Evolutionary conservation across 2,329 filamentous ascomycete species (phyloP).

Genomic region (Alternaria consortialis): DNA sequence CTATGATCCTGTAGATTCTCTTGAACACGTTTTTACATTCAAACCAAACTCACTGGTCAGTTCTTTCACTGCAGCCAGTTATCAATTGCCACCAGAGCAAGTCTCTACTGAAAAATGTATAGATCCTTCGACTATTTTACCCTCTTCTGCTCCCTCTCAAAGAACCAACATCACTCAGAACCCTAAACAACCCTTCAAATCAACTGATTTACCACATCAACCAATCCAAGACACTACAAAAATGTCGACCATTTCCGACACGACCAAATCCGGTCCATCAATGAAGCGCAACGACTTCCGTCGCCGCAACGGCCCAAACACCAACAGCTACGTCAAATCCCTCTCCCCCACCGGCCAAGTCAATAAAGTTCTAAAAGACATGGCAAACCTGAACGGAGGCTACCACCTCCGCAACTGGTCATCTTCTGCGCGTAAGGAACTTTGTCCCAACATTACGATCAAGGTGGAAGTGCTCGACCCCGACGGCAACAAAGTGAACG

Average conservation of each 20-base stretch:
- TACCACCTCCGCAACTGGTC: slow-evolving; percentile 17
- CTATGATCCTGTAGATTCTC: too few relatives aligned
- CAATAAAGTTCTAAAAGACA: slow-evolving; percentile 8
- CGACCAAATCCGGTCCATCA: background rate
- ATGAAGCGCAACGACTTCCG: background rate
- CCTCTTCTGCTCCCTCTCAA: background rate
- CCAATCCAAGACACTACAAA: background rate
- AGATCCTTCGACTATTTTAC: background rate
- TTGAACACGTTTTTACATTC: background rate
- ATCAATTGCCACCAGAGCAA: background rate
- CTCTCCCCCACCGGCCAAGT: slow-evolving; percentile 11
- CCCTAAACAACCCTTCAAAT: background rate
- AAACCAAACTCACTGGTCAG: background rate
- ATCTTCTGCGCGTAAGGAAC: slow-evolving; percentile 8
- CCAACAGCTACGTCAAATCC: background rate
- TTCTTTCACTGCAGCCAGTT: background rate
- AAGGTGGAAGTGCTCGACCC: slow-evolving; percentile 2
- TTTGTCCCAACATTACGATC: slow-evolving; percentile 1
- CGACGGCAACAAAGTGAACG: background rate
- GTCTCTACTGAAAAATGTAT: background rate
- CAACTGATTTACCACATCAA: background rate
- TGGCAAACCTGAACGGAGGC: slow-evolving; percentile 12
- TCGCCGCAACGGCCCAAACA: background rate
- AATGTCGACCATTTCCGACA: background rate
- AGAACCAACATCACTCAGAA: background rate